Conservation (phyloP, 495 filamentous ascomycete species). For the Xylaria sp. region DNA sequence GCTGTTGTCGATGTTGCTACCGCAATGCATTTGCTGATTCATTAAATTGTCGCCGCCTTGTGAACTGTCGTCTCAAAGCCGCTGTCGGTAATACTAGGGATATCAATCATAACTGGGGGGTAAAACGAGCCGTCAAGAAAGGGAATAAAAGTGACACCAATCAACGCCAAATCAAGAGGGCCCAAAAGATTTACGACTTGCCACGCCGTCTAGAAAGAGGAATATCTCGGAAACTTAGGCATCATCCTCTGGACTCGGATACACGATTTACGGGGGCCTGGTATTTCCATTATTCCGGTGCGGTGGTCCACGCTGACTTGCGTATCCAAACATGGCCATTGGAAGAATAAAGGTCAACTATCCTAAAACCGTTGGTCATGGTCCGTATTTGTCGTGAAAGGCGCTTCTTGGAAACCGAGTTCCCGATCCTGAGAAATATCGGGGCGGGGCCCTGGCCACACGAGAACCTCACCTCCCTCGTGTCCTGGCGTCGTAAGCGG, state of each 20-base stretch:
- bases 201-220: conserved; percentile 15
- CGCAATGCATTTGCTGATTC: conserved; percentile 23
- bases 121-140: conserved; percentile 24
- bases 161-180: conserved; percentile 19
- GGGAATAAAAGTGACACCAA: conserved; percentile 14
- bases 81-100: conserved; percentile 25
- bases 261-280: background rate
- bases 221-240: conserved; percentile 3
- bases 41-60: conserved; percentile 12
- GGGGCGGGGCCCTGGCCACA: background rate
- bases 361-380: conserved; percentile 13
- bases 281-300: background rate
- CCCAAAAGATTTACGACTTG: conserved; percentile 16
- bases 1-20: background rate
- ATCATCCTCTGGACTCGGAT: background rate
- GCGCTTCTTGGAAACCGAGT: background rate
- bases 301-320: conserved; percentile 10
- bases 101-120: conserved; percentile 29
- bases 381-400: background rate
- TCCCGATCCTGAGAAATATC: background rate
- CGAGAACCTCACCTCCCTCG: background rate
- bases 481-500: background rate
- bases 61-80: conserved; percentile 8
- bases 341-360: conserved; percentile 8
- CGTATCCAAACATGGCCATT: conserved; percentile 18